Base-by-base conservation (phyloP, 2,329 filamentous ascomycete genomes). In the Sordariomycetes sp. region DNA sequence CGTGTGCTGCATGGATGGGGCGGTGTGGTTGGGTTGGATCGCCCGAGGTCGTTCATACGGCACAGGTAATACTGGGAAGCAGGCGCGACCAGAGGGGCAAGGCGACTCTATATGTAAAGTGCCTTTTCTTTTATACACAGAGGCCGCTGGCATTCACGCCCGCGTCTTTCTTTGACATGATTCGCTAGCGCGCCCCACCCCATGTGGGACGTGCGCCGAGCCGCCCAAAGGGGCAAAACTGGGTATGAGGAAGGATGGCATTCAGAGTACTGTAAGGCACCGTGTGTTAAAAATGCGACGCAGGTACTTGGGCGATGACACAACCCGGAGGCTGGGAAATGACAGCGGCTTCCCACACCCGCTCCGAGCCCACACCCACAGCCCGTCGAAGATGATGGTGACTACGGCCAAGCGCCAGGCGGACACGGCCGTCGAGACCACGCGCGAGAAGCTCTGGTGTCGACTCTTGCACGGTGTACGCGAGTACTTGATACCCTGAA, bases 121-220 rank as follows among this genome's bases (percentile, higher is more conserved):
- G 66, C 69, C 66, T 74, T 70, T 71, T 73, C 71, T 74, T 74
- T 74, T 74, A 74, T 74, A 74, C 72, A 73, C 65, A 66, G 62
- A 65, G 63, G 65, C 62, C 64, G 61, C 32, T 28, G 25, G 52
- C 20, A 54, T 55, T 28, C 34, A 52, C 20, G 43, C 34, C 34
- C 46, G 37, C 34, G 55, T 7, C 22, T 37, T 60, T 32, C 37
- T 35, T 54, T 28, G 28, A 34, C 54, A 16, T 57, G 37, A 57
- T 57, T 57, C 55, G 55, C 28, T 48, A 53, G 43, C 40, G 2
- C 22, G 37, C 54, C 58, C 55, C 55, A 57, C 55, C 4, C 12
- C 4, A 11, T 24, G 22, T 57, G 55, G 55, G 35, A 57, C 55
- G 55, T 57, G 55, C 55, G 32, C 34, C 55, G 40, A 57, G 40